Percentiles rank a stretch among this genome's conserved stretches.
phyloP scores from a whole-genome alignment of 225 moss, liverwort and hornwort species.

The Physcomitrellopsis africana region DNA sequence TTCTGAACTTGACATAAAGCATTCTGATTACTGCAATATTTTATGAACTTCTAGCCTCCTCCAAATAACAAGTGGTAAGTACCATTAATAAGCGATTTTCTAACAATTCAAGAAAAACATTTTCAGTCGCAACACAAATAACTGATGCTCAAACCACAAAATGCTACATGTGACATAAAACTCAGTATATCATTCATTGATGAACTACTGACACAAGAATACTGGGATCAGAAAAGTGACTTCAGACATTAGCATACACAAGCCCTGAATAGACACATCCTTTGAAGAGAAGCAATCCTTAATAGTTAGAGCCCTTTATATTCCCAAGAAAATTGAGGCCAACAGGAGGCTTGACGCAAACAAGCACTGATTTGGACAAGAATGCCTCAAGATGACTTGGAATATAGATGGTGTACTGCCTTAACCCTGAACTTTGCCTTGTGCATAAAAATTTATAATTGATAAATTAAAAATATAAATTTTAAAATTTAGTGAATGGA shows the following conservation, averaged over 20 bases:
- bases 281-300: background rate
- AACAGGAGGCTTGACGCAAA: too few relatives aligned
- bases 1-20: background rate
- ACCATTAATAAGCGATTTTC: background rate
- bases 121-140: background rate
- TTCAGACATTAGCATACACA: background rate
- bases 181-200: background rate
- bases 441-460: too few relatives aligned
- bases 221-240: background rate
- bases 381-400: too few relatives aligned
- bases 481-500: too few relatives aligned
- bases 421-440: too few relatives aligned
- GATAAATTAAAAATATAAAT: too few relatives aligned
- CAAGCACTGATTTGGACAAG: too few relatives aligned
- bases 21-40: background rate
- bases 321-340: too few relatives aligned
- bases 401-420: too few relatives aligned
- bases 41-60: background rate
- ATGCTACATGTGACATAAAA: background rate
- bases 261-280: constrained; percentile 4
- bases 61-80: background rate
- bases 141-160: background rate
- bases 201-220: background rate
- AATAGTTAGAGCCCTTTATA: background rate
- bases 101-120: constrained; percentile 7